phyloP scores from a whole-genome alignment of 192 early-diverging fungal species.

The Thoreauomyces humboldtii region DNA sequence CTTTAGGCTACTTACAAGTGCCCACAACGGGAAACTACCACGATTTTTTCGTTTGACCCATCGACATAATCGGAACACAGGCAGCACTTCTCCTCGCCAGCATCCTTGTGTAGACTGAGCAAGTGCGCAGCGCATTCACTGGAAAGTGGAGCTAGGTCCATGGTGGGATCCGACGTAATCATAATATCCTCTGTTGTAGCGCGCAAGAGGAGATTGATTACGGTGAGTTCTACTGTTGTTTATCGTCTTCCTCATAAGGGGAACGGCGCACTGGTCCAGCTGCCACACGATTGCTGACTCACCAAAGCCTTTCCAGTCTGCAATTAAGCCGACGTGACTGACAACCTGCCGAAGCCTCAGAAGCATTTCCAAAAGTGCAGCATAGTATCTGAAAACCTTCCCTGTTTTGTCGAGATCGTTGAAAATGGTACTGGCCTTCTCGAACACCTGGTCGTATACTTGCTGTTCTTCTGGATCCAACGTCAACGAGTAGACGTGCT shows the following conservation, averaged over 20 bases:
- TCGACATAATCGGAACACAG: neutral
- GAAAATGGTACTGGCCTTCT: conserved; percentile 35
- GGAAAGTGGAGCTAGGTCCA: conserved; percentile 20
- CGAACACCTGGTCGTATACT: conserved; percentile 44
- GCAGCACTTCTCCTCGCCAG: conserved; percentile 44
- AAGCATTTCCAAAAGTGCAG: conserved; percentile 46
- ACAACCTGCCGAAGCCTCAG: conserved; percentile 49
- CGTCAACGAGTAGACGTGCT: conserved; percentile 27
- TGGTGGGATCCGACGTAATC: no score
- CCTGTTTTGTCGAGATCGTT: conserved; percentile 3
- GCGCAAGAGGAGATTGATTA: no score
- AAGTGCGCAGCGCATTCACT: conserved; percentile 34
- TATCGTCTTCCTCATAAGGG: no score
- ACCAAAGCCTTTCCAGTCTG: conserved; percentile 24
- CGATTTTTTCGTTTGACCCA: conserved; percentile 9
- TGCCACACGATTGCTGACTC: neutral
- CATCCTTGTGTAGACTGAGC: conserved; percentile 33
- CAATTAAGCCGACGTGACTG: conserved; percentile 40
- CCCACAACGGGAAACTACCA: conserved; percentile 33
- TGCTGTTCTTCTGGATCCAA: conserved; percentile 39
- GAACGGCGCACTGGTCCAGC: neutral
- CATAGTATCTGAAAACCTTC: conserved; percentile 38
- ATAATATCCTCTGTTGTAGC: no score
- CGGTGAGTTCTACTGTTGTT: no score
- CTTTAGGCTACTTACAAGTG: conserved; percentile 25